These are phyloP conservation scores for Obelidium mucronatum DNA, from an alignment of 192 early-diverging fungal species.

Conservation along the genomic window DNA sequence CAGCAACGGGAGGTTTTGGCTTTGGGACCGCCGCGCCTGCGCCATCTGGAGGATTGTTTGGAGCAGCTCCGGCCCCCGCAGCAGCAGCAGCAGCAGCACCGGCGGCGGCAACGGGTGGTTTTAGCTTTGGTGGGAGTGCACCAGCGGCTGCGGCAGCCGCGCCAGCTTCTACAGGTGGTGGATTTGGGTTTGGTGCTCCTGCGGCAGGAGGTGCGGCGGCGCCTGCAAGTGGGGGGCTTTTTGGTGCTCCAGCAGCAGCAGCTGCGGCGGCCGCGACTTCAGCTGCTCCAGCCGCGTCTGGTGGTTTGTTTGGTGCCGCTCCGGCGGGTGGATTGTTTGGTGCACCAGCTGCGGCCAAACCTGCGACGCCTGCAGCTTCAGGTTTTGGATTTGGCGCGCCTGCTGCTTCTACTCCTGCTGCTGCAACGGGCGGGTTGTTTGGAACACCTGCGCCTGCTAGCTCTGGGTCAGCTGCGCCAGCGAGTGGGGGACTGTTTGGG, in stretches of 20 bases:
- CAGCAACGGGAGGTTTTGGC: conserved; percentile 15
- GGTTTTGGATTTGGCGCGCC: conserved; percentile 17
- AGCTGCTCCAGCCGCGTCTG: conserved; percentile 22
- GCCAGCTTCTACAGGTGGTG: conserved; percentile 15
- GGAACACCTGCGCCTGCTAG: conserved; percentile 9
- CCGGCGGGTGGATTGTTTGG: conserved; percentile 32
- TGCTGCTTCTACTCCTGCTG: conserved; percentile 9
- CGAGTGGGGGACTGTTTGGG: conserved; percentile 28
- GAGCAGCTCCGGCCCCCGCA: conserved; percentile 1
- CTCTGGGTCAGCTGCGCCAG: neutral
- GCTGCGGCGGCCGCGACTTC: conserved; percentile 29
- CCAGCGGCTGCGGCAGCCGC: conserved; percentile 9
- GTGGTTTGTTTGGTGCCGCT: conserved; percentile 20
- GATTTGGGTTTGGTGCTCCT: conserved; percentile 9
- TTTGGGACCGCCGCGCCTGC: conserved; percentile 8
- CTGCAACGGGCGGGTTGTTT: neutral
- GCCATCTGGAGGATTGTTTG: conserved; percentile 22
- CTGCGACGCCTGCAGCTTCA: conserved; percentile 18
- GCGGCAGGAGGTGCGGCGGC: conserved; percentile 7
- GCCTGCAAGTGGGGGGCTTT: conserved; percentile 19
- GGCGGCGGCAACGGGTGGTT: too few species aligned
- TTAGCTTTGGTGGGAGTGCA: neutral
- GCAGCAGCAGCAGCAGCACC: neutral
- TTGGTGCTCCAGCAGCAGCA: conserved; percentile 1
- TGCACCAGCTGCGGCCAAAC: conserved; percentile 8